Percentiles rank a stretch among this genome's conserved stretches.
Evolutionary conservation across 164 flowering plant species (phyloP).

Genomic region (Nymphaea colorata): DNA sequence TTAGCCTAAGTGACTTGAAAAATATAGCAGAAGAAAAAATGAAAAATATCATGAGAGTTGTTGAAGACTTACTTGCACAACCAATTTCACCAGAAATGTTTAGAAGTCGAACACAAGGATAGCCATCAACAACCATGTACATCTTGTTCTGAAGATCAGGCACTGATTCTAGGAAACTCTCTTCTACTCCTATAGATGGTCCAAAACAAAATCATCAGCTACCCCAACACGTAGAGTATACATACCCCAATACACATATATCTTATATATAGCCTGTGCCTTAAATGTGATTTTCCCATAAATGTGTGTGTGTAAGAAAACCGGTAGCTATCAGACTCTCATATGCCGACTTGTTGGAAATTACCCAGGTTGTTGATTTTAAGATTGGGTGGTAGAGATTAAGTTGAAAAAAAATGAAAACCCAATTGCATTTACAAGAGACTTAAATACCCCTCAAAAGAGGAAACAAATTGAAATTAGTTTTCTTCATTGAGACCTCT

Average conservation of each 20-base stretch:
- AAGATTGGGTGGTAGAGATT: too few relatives aligned
- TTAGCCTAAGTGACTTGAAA: too few relatives aligned
- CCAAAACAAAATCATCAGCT: background rate
- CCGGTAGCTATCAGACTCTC: background rate
- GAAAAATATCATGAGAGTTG: background rate
- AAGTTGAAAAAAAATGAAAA: too few relatives aligned
- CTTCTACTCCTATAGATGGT: background rate
- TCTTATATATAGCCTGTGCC: background rate
- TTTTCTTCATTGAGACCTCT: too few relatives aligned
- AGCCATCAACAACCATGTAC: conserved; percentile 63
- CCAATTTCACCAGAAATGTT: conserved; percentile 89
- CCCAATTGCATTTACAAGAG: too few relatives aligned
- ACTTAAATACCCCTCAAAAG: too few relatives aligned
- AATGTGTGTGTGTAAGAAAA: background rate
- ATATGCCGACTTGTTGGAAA: background rate
- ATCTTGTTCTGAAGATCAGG: conserved; percentile 79
- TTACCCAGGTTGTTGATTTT: too few relatives aligned
- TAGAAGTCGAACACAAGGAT: conserved; percentile 87
- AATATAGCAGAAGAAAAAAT: too few relatives aligned
- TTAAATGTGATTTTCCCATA: background rate
- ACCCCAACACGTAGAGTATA: too few relatives aligned
- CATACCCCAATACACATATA: too few relatives aligned
- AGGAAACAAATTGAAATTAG: too few relatives aligned
- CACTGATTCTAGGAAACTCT: conserved; percentile 56
- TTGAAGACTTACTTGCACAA: conserved; percentile 63